Evolutionary conservation across 1,284 basidiomycete genomes (phyloP).

Genomic region (Marasmius fiardii): DNA sequence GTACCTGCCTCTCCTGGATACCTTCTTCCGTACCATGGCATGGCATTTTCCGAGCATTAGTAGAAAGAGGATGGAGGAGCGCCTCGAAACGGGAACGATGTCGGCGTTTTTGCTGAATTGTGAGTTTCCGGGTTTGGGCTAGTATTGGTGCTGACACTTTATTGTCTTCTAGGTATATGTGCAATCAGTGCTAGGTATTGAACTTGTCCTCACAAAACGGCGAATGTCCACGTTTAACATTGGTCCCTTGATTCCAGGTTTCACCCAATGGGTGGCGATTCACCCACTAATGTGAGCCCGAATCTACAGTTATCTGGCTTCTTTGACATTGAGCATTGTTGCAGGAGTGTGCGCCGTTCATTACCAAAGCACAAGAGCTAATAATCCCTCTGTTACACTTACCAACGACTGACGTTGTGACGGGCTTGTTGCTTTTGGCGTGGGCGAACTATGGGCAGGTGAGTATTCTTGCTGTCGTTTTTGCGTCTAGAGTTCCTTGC

Average conservation of each 20-base stretch:
- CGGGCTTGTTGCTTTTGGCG: conserved; percentile 32
- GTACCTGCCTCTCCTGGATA: conserved; percentile 30
- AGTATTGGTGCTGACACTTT: not conserved
- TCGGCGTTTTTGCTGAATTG: conserved; percentile 33
- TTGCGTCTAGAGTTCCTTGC: too few species aligned
- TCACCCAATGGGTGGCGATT: conserved; percentile 3
- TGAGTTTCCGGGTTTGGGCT: conserved; percentile 5
- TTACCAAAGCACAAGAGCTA: conserved; percentile 38
- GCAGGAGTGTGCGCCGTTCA: conserved; percentile 33
- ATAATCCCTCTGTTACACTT: conserved; percentile 35
- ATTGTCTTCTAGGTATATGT: conserved; percentile 26
- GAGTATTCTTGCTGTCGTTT: not conserved
- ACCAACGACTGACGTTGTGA: conserved; percentile 33
- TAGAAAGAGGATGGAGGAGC: conserved; percentile 29
- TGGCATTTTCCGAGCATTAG: conserved; percentile 35
- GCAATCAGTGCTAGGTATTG: conserved; percentile 28
- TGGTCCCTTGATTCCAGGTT: not conserved
- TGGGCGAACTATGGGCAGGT: conserved; percentile 36
- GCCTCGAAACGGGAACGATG: conserved; percentile 36
- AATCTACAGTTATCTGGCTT: not conserved
- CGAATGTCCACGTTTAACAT: too few species aligned
- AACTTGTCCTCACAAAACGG: too few species aligned
- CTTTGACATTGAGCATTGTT: not conserved
- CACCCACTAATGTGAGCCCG: conserved; percentile 14
- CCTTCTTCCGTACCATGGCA: conserved; percentile 31